Percentiles rank a stretch among this genome's conserved stretches.
These are phyloP conservation scores for Talaromyces sp. DNA, from an alignment of 2,329 filamentous ascomycete species.

Conservation along the genomic window DNA sequence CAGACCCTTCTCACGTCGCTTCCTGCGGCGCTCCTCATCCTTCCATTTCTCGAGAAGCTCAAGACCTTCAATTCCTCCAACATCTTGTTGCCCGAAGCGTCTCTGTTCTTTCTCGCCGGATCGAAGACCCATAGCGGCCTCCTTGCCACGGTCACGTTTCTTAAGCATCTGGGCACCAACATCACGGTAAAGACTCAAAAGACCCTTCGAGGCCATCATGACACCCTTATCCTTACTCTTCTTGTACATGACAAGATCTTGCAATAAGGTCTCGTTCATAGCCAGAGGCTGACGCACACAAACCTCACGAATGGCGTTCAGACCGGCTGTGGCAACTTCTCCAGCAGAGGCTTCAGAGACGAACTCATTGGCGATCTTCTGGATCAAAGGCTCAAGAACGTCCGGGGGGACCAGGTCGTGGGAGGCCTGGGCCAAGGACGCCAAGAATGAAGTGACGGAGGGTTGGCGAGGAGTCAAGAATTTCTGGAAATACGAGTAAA, in stretches of 20 bases:
- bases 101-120: constrained; percentile 74
- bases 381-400: constrained; percentile 82
- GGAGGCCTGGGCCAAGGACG: constrained; percentile 86
- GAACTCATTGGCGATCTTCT: constrained; percentile 98
- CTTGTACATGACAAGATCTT: constrained; percentile 92
- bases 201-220: constrained; percentile 96
- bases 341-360: constrained; percentile 90
- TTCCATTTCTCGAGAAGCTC: constrained; percentile 93
- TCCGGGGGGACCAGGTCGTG: constrained; percentile 92
- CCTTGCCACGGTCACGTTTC: constrained; percentile 88
- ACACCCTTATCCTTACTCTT: constrained; percentile 98
- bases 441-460: constrained; percentile 89
- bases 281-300: constrained; percentile 91
- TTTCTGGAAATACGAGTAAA: constrained; percentile 97
- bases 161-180: constrained; percentile 85
- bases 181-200: constrained; percentile 88
- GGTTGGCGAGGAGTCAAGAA: constrained; percentile 85
- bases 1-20: constrained; percentile 68
- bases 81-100: constrained; percentile 79
- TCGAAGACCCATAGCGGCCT: constrained; percentile 80
- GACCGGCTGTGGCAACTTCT: constrained; percentile 86
- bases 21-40: constrained; percentile 79
- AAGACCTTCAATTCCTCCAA: constrained; percentile 84
- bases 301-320: constrained; percentile 94
- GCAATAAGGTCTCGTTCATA: constrained; percentile 92